Conservation (phyloP, 768 basidiomycete species). For the Kwoniella sp. region DNA sequence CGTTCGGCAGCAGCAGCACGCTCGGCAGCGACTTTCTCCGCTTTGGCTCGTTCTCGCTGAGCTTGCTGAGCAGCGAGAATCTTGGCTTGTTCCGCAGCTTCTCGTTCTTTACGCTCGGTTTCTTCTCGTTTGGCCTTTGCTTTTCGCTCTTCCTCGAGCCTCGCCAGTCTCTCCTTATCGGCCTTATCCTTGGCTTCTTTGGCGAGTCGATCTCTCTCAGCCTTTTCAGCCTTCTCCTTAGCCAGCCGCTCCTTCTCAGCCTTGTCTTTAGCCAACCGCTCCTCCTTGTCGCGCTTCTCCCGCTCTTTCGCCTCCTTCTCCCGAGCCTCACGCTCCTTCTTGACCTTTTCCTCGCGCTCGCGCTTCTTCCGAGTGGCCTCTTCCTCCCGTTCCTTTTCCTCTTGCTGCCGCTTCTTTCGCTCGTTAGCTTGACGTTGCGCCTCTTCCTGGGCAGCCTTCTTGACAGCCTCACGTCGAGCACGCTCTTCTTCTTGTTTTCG, state of each 20-base stretch:
- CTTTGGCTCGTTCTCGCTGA: slow-evolving; percentile 35
- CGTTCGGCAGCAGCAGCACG: slow-evolving; percentile 30
- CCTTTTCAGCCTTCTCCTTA: slow-evolving; percentile 52
- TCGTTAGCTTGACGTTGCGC: slow-evolving; percentile 79
- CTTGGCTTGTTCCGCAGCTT: slow-evolving; percentile 50
- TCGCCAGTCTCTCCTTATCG: slow-evolving; percentile 67
- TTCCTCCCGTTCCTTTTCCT: slow-evolving; percentile 61
- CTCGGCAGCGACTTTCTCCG: slow-evolving; percentile 38
- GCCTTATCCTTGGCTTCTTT: slow-evolving; percentile 67
- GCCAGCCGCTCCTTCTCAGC: slow-evolving; percentile 62
- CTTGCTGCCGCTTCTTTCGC: slow-evolving; percentile 62
- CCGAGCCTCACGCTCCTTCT: slow-evolving; percentile 57
- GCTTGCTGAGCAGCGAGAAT: slow-evolving; percentile 35
- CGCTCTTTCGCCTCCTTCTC: slow-evolving; percentile 58
- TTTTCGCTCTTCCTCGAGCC: slow-evolving; percentile 66
- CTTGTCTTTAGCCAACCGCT: slow-evolving; percentile 57
- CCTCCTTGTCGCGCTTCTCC: slow-evolving; percentile 72
- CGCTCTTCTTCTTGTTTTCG: slow-evolving; percentile 86
- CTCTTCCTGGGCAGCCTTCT: slow-evolving; percentile 56
- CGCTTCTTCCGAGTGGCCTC: slow-evolving; percentile 66
- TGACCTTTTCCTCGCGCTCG: slow-evolving; percentile 56
- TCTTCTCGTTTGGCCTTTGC: slow-evolving; percentile 59
- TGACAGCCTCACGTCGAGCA: slow-evolving; percentile 69
- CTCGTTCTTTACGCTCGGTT: slow-evolving; percentile 42
- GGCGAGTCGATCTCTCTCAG: slow-evolving; percentile 63